Evolutionary conservation across 345 rosid genomes (phyloP), one percentile per base, ranked within the genome.

Genomic region (Triadica sebifera): DNA sequence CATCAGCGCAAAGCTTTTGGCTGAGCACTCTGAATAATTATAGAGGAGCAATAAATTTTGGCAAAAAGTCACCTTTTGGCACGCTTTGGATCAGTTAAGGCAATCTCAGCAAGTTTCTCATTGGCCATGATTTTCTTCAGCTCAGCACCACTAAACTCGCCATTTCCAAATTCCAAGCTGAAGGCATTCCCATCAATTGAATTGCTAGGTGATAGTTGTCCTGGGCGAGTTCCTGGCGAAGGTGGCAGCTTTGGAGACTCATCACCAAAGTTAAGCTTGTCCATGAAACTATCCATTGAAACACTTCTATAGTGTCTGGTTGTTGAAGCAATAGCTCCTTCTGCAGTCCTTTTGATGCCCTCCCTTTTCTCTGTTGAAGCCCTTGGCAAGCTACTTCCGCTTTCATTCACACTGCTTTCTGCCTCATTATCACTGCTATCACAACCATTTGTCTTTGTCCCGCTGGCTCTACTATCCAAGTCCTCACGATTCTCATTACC

Each of bases 231-330:
- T 29, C 93, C 94, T 3, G 97, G 93, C 12, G 98, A 90, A 77
- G 93, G 94, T 41, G 93, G 94, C 59, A 90, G 79, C 81, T 87
- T 92, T 9, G 90, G 90, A 0, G 92, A 88, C 65, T 94, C 98
- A 3, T 90, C 93, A 1, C 86, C 87, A 19, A 93, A 89, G 71
- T 89, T 88, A 83, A 93, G 71, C 82, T 89, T 91, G 20, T 78
- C 97, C 89, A 93, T 91, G 75, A 93, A 91, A 83, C 98, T 95
- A 78, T 95, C 99, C 82, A 91, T 91, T 8, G 99, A 95, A 77
- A 93, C 85, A 85, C 99, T 95, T 84, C 99, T 85, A 74, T 77
- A 91, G 79, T 95, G 99, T 74, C 97, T 85, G 59, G 77, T 65
- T 1, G 91, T 80, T 19, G 93, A 87, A 83, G 93, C 86, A 75